These are phyloP conservation scores for Mycogone perniciosa DNA, from an alignment of 2,329 filamentous ascomycete species.

Conservation along the genomic window DNA sequence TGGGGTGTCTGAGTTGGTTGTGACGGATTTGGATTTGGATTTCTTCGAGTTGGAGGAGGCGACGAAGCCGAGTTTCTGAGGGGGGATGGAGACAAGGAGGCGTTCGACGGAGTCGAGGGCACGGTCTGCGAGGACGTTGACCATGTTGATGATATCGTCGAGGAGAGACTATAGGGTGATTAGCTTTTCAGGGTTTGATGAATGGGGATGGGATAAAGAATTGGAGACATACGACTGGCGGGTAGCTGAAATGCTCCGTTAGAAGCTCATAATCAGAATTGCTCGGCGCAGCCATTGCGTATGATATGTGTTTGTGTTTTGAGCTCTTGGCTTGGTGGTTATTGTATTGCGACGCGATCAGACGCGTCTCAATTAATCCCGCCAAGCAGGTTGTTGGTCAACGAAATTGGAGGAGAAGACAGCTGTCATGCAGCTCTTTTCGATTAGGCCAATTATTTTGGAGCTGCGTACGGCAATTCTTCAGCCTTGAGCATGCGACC, in stretches of 20 bases:
- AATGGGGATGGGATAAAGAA: conserved; percentile 10
- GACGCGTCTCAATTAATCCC: conserved; percentile 3
- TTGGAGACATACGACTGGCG: conserved; percentile 65
- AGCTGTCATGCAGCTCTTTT: background rate
- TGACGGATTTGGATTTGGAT: conserved; percentile 23
- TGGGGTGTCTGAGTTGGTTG: conserved; percentile 15
- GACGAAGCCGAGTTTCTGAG: conserved; percentile 75
- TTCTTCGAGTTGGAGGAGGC: conserved; percentile 17
- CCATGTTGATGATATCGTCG: conserved; percentile 95
- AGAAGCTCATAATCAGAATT: conserved; percentile 60
- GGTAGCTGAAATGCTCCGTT: conserved; percentile 93
- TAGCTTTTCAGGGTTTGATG: background rate
- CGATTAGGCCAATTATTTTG: too few relatives aligned
- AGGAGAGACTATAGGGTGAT: conserved; percentile 63
- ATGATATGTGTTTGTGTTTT: background rate
- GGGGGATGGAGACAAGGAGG: conserved; percentile 67
- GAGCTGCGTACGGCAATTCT: too few relatives aligned
- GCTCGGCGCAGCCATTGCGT: conserved; percentile 27
- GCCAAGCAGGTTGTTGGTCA: too few relatives aligned
- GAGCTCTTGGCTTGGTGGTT: background rate
- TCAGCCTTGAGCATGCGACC: too few relatives aligned
- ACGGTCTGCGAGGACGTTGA: conserved; percentile 89
- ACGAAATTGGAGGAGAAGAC: background rate
- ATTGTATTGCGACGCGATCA: conserved; percentile 13
- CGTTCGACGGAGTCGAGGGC: conserved; percentile 83